phyloP scores from a whole-genome alignment of 2,329 filamentous ascomycete genomes.

The Fonsecaea pedrosoi region DNA sequence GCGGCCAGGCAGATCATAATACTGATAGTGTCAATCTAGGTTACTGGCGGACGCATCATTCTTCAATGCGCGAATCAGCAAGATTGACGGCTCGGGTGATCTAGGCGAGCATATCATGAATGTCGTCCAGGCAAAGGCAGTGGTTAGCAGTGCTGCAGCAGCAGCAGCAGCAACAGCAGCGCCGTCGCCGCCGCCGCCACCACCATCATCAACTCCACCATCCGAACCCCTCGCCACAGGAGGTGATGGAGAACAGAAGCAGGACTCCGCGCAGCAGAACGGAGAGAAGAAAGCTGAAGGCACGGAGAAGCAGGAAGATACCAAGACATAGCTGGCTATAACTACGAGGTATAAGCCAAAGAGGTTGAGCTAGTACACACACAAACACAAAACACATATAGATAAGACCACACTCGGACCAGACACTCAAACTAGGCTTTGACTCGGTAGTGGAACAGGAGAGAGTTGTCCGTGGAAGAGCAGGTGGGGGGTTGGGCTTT shows the following conservation, averaged over 20 bases:
- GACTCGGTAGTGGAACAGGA: too few species aligned
- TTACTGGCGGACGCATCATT: conserved; percentile 78
- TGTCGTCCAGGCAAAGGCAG: conserved; percentile 48
- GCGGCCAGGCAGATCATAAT: not conserved
- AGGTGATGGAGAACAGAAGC: conserved; percentile 1
- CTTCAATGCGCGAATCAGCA: conserved; percentile 73
- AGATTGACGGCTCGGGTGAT: conserved; percentile 79
- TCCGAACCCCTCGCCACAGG: not conserved
- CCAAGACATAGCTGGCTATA: conserved; percentile 14
- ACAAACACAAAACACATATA: too few species aligned
- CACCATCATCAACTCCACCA: not conserved
- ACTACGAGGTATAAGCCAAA: not conserved
- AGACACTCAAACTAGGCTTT: too few species aligned
- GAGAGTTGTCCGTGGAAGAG: not conserved
- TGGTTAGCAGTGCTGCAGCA: conserved; percentile 16
- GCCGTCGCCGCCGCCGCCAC: too few species aligned
- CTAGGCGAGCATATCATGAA: conserved; percentile 72
- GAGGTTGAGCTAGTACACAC: too few species aligned
- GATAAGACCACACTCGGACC: too few species aligned
- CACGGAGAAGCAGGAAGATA: conserved; percentile 7
- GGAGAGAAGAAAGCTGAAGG: conserved; percentile 3
- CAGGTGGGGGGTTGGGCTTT: not conserved
- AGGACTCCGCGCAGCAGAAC: not conserved
- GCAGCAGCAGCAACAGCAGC: not conserved
- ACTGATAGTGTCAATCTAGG: conserved; percentile 47